Percentiles rank a stretch among this genome's conserved stretches.
Evolutionary conservation across 2,329 filamentous ascomycete genomes (phyloP).

Genomic region (Rhytidhysteron rufulum): DNA sequence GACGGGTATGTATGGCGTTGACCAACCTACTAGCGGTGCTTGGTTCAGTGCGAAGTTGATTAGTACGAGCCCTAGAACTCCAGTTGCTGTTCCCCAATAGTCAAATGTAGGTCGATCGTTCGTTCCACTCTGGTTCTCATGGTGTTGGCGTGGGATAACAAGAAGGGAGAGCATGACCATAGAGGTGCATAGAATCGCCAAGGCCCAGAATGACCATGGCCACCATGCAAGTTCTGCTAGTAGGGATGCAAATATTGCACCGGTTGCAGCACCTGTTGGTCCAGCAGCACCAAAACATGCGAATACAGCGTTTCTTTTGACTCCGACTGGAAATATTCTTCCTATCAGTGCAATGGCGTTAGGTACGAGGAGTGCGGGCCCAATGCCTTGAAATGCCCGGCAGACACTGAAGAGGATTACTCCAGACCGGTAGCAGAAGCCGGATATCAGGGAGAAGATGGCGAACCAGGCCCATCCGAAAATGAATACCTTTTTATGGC

Average conservation of each 20-base stretch:
- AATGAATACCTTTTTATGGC: slow-evolving; percentile 49
- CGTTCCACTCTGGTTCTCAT: slow-evolving; percentile 19
- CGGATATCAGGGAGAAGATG: slow-evolving; percentile 44
- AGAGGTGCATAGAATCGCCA: slow-evolving; percentile 19
- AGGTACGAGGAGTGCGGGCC: slow-evolving; percentile 59
- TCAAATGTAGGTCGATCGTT: slow-evolving; percentile 38
- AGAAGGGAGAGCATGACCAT: slow-evolving; percentile 18
- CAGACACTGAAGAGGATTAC: slow-evolving; percentile 31
- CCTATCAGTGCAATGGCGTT: slow-evolving; percentile 62
- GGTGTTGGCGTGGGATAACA: slow-evolving; percentile 21
- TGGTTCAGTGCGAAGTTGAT: slow-evolving; percentile 20
- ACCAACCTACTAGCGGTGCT: slow-evolving; percentile 17
- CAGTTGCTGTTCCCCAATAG: slow-evolving; percentile 42
- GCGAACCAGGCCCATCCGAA: slow-evolving; percentile 49
- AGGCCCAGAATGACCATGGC: slow-evolving; percentile 30
- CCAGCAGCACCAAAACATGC: slow-evolving; percentile 46
- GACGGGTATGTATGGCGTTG: slow-evolving; percentile 14
- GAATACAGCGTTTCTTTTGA: slow-evolving; percentile 58
- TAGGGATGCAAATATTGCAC: slow-evolving; percentile 36
- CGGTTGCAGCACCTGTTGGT: slow-evolving; percentile 42
- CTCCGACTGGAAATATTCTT: slow-evolving; percentile 52
- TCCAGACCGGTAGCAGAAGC: slow-evolving; percentile 40
- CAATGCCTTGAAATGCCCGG: slow-evolving; percentile 46
- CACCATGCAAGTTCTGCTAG: slow-evolving; percentile 39
- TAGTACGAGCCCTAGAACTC: slow-evolving; percentile 42